A percentile compares a stretch with the other conserved stretches of the same genome.
Conservation (phyloP, 2,329 filamentous ascomycete genomes). For the Allantophomopsis lycopodina region DNA sequence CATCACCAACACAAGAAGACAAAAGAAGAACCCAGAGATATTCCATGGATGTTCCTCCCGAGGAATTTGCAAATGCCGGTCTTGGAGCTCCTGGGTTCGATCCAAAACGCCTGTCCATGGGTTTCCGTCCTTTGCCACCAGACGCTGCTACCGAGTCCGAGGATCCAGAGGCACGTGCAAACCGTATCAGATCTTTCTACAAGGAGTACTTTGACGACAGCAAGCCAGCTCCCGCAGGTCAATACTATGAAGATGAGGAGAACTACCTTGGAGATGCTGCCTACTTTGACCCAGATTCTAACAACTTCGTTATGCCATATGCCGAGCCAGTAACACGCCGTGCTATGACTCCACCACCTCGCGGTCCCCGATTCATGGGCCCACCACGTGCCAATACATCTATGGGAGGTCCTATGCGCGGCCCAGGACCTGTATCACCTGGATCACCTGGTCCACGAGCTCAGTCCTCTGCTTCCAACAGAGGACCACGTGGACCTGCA, state of each 20-base stretch:
- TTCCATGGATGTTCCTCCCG: constrained; percentile 20
- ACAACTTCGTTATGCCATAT: constrained; percentile 68
- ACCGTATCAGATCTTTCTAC: constrained; percentile 96
- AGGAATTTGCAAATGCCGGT: constrained; percentile 22
- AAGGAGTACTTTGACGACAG: constrained; percentile 97
- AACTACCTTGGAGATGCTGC: constrained; percentile 55
- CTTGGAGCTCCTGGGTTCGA: constrained; percentile 41
- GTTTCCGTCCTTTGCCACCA: constrained; percentile 75
- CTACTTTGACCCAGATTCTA: constrained; percentile 52
- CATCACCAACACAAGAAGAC: constrained; percentile 17
- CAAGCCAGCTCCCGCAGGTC: constrained; percentile 27
- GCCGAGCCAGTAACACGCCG: constrained; percentile 76
- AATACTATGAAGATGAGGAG: constrained; percentile 62
- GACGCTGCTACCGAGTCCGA: constrained; percentile 68
- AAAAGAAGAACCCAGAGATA: constrained; percentile 15
- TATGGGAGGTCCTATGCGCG: constrained; percentile 22
- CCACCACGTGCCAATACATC: constrained; percentile 30
- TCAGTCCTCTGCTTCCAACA: constrained; percentile 46
- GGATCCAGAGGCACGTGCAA: constrained; percentile 86
- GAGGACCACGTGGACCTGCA: constrained; percentile 19
- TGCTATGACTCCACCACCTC: constrained; percentile 89
- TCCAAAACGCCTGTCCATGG: constrained; percentile 48
- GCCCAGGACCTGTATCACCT: constrained; percentile 11
- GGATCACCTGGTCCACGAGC: constrained; percentile 35
- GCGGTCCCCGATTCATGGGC: constrained; percentile 23